Conservation (phyloP, 2,329 filamentous ascomycete genomes). For the Canariomyces notabilis region DNA sequence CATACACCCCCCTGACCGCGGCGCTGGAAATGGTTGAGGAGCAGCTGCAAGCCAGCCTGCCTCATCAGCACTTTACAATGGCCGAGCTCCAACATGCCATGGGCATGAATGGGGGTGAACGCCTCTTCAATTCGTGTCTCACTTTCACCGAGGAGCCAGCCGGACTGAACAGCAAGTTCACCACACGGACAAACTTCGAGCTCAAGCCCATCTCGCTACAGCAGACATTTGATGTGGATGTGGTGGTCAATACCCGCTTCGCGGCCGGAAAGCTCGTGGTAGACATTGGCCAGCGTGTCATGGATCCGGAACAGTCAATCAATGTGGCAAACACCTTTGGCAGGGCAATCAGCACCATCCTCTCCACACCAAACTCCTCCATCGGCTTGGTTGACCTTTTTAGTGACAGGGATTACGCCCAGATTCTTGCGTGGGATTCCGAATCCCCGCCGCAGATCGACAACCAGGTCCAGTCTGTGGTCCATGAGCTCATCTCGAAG, state of each 20-base stretch:
- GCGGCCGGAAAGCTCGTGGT: constrained; percentile 37
- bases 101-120: constrained; percentile 35
- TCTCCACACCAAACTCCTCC: constrained; percentile 36
- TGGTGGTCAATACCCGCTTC: constrained; percentile 43
- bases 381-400: constrained; percentile 49
- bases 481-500: constrained; percentile 42
- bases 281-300: constrained; percentile 40
- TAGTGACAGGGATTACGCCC: constrained; percentile 49
- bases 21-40: constrained; percentile 33
- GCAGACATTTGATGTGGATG: constrained; percentile 43
- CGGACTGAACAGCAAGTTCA: constrained; percentile 33
- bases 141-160: constrained; percentile 41
- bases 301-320: constrained; percentile 40
- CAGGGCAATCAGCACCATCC: constrained; percentile 46
- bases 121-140: constrained; percentile 48
- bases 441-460: constrained; percentile 35
- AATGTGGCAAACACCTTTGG: constrained; percentile 51
- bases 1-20: constrained; percentile 30
- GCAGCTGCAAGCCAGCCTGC: constrained; percentile 27
- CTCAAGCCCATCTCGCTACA: constrained; percentile 35
- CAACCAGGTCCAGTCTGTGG: constrained; percentile 36
- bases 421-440: constrained; percentile 50
- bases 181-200: constrained; percentile 25
- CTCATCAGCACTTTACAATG: constrained; percentile 43
- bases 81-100: constrained; percentile 44